A percentile compares a stretch with the other conserved stretches of the same genome.
phyloP scores from a whole-genome alignment of 768 basidiomycete genomes.

The Suillus clintonianus region DNA sequence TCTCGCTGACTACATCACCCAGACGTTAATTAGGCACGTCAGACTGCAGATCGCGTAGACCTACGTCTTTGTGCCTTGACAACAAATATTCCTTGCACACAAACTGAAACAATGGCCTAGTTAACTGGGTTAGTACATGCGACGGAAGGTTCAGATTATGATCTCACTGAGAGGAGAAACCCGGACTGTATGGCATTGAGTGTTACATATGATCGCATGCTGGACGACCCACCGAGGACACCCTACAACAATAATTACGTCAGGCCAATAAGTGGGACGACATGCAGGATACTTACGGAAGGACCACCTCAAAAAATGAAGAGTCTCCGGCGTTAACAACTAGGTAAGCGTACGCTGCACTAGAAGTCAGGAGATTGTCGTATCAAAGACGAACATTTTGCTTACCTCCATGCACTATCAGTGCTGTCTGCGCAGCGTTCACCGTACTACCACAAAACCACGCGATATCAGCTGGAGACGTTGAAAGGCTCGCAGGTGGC shows the following conservation, averaged over 20 bases:
- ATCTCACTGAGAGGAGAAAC: constrained; percentile 1
- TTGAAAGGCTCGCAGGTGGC: not conserved
- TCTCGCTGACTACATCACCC: not conserved
- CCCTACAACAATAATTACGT: not conserved
- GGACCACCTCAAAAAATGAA: not conserved
- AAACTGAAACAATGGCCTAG: not conserved
- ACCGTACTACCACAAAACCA: not conserved
- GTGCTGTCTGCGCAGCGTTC: not conserved
- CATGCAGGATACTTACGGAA: not conserved
- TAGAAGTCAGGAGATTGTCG: not conserved
- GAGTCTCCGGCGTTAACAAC: not conserved
- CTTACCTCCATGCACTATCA: constrained; percentile 3
- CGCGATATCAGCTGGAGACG: not conserved
- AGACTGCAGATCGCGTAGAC: not conserved
- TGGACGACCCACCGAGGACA: not conserved
- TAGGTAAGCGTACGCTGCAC: not conserved
- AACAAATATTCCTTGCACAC: constrained; percentile 1
- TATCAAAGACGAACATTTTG: not conserved
- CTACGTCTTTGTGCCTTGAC: not conserved
- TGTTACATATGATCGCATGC: not conserved
- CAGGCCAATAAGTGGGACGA: not conserved
- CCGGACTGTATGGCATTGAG: not conserved
- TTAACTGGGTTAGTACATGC: not conserved
- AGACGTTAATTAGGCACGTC: not conserved
- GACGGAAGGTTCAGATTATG: not conserved